Evolutionary conservation across 2,329 filamentous ascomycete species (phyloP), one percentile per base, ranked within the genome.

Genomic region (Sclerotinia nivalis): DNA sequence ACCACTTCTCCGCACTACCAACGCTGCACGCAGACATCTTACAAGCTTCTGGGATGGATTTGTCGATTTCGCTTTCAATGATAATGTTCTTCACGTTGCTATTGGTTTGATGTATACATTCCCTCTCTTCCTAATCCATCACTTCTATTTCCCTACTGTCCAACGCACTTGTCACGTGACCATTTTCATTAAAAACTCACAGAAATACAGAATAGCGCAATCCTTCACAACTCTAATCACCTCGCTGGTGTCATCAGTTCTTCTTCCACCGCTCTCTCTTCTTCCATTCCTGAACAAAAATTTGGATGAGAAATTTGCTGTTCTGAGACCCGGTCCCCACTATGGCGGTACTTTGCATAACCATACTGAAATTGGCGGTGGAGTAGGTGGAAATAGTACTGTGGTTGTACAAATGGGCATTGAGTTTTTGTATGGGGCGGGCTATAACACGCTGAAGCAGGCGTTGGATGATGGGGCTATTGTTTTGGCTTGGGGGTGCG

Each of bases 81-180:
- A 91, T 70, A 92, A 93, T 74, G 90, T 93, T 61, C 84, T 93
- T 37, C 88, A 93, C 78, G 90, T 93, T 71, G 91, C 91, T 22
- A 88, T 93, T 74, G 91, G 90, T 74, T 81, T 93, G 73, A 93
- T 93, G 89, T 91, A 77, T 12, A 18, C 40, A 40, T 50, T 6
- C 15, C 12, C 22, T 31, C 66, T 50, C 15, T 5, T 61, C 18
- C 47, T 22, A 40, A 31, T 28, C 6, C 31, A 18, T 9, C n/a
- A 25, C 66, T 34, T 40, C 22, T 37, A 31, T 28, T 4, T 40
- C 22, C 8, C 45, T 34, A 18, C 28, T 45, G 28, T 34, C 49
- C 31, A 52, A 18, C 13, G 4, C 47, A 9, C 7, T 31, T 2
- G 2, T 4, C 61, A 65, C 47, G 61, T 65, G 45, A 61, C 45